phyloP scores from a whole-genome alignment of 2,329 filamentous ascomycete species.

The Sclerotinia minor region DNA sequence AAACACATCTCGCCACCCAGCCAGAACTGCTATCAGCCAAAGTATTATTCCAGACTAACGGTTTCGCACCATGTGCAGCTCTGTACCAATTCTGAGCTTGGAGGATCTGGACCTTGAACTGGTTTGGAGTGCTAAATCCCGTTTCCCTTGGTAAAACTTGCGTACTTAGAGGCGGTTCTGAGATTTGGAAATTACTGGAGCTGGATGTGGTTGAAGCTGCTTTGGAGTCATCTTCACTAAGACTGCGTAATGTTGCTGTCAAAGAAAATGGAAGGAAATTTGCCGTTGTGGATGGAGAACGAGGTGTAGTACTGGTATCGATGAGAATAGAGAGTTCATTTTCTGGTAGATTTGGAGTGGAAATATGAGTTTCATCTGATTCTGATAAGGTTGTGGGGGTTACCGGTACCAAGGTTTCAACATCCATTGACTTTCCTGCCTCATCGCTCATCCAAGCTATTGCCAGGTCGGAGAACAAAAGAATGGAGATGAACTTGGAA shows the following conservation, averaged over 20 bases:
- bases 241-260: background rate
- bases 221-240: constrained; percentile 2
- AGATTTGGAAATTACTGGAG: background rate
- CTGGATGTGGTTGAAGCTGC: background rate
- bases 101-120: constrained; percentile 2
- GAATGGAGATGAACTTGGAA: background rate
- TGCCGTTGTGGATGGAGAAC: background rate
- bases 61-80: background rate
- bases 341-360: background rate
- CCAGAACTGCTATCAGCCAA: background rate
- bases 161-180: background rate
- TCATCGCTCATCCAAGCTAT: background rate
- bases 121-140: background rate
- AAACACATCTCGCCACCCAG: constrained; percentile 1
- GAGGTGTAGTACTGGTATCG: background rate
- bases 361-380: background rate
- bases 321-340: background rate
- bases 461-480: background rate
- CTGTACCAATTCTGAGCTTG: constrained; percentile 10
- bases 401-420: background rate
- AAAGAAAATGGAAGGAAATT: background rate
- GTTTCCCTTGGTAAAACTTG: background rate
- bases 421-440: background rate
- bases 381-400: background rate
- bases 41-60: constrained; percentile 6